Evolutionary conservation across 768 basidiomycete genomes (phyloP).

Genomic region (Boletus rex-veris): DNA sequence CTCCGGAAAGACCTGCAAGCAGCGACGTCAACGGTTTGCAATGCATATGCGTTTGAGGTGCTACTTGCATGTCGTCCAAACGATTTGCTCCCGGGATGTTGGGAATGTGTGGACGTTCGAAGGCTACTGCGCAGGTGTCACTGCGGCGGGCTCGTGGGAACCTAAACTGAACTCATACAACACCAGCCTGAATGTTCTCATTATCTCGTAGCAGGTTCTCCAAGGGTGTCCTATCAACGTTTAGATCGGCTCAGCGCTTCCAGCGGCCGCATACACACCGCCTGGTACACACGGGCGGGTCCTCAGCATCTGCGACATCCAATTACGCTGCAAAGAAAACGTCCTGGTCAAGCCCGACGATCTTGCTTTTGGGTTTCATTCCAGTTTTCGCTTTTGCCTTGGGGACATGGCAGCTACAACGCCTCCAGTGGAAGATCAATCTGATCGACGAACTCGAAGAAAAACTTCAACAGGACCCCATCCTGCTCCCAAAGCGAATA

Average conservation of each 20-base stretch:
- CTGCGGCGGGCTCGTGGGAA: slow-evolving; percentile 21
- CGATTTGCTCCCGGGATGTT: slow-evolving; percentile 1
- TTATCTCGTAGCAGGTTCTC: slow-evolving; percentile 11
- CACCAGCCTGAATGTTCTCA: slow-evolving; percentile 15
- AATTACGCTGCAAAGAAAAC: slow-evolving; percentile 57
- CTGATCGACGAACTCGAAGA: slow-evolving; percentile 93
- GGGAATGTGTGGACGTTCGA: not conserved
- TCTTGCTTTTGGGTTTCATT: slow-evolving; percentile 76
- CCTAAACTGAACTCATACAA: not conserved
- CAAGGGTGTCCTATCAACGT: slow-evolving; percentile 2
- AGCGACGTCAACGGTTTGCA: slow-evolving; percentile 8
- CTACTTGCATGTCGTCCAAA: slow-evolving; percentile 27
- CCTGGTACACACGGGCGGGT: slow-evolving; percentile 15
- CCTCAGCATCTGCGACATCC: slow-evolving; percentile 30
- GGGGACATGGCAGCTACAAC: slow-evolving; percentile 91
- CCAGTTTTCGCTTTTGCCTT: slow-evolving; percentile 88
- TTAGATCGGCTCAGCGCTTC: slow-evolving; percentile 8
- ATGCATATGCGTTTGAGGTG: not conserved
- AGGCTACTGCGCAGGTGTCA: too few relatives aligned
- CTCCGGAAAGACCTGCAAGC: slow-evolving; percentile 31
- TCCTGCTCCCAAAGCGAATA: slow-evolving; percentile 76
- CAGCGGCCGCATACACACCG: slow-evolving; percentile 8
- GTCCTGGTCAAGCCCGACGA: slow-evolving; percentile 64
- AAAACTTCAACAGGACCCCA: slow-evolving; percentile 76
- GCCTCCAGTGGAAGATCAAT: slow-evolving; percentile 91